phyloP scores from a whole-genome alignment of 2,329 filamentous ascomycete species.

The Atkinsonella texensis region DNA sequence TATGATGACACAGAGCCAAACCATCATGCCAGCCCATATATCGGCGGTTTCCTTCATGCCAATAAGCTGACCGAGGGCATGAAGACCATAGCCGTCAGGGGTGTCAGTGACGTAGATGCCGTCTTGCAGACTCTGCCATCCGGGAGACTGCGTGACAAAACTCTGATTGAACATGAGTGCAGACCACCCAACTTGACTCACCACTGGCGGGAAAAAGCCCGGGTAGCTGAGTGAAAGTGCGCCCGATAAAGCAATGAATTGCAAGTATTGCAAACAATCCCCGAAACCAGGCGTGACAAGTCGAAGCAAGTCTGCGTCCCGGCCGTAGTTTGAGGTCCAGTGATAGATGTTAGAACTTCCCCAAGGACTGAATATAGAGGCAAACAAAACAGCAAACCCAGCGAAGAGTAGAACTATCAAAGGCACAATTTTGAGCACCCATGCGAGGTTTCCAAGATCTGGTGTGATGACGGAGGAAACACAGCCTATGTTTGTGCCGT shows the following conservation, averaged over 20 bases:
- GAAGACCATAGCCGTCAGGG: constrained; percentile 73
- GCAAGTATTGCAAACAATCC: constrained; percentile 93
- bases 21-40: constrained; percentile 87
- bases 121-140: constrained; percentile 59
- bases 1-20: constrained; percentile 77
- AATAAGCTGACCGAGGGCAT: constrained; percentile 66
- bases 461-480: constrained; percentile 76
- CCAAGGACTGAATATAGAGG: constrained; percentile 87
- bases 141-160: constrained; percentile 58
- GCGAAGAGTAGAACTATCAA: constrained; percentile 68
- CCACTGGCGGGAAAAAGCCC: constrained; percentile 84
- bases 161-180: constrained; percentile 86
- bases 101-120: constrained; percentile 77
- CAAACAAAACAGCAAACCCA: constrained; percentile 69
- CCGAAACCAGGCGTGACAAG: constrained; percentile 93
- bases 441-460: constrained; percentile 59
- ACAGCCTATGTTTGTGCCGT: constrained; percentile 58
- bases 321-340: constrained; percentile 96
- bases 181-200: constrained; percentile 83
- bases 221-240: constrained; percentile 79
- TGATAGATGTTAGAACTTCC: constrained; percentile 81
- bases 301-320: constrained; percentile 81
- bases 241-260: constrained; percentile 84
- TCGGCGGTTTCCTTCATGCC: constrained; percentile 68
- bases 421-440: constrained; percentile 63